Conservation (phyloP, 345 rosid genomes). For the Citrus maxima region DNA sequence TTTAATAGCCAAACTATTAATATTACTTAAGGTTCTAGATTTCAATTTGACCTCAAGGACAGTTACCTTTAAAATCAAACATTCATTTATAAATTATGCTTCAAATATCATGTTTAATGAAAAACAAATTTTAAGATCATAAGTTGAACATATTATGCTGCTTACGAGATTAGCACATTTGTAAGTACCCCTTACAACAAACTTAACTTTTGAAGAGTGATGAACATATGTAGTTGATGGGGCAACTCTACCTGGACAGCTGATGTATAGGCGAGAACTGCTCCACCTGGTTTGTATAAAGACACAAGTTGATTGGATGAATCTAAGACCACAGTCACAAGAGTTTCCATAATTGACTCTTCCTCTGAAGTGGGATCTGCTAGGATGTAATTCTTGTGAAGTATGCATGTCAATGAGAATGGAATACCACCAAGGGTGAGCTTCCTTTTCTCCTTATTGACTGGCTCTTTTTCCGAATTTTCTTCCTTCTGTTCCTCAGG, state of each 20-base stretch:
- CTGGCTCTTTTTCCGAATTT: conserved; percentile 46
- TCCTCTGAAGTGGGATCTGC: conserved; percentile 92
- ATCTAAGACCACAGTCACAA: conserved; percentile 68
- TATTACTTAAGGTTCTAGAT: background rate
- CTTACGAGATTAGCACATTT: background rate
- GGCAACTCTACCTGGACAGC: conserved; percentile 52
- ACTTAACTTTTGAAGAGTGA: background rate
- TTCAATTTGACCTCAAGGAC: background rate
- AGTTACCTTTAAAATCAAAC: background rate
- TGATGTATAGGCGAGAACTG: conserved; percentile 57
- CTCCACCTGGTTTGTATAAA: conserved; percentile 82
- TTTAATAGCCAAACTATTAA: background rate
- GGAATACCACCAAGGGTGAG: conserved; percentile 60
- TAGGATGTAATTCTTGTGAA: conserved; percentile 72
- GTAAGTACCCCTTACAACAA: background rate
- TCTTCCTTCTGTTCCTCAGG: conserved; percentile 44
- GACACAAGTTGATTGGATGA: conserved; percentile 66
- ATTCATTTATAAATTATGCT: background rate
- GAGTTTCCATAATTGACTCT: conserved; percentile 83
- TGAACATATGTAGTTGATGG: background rate
- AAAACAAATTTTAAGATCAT: background rate
- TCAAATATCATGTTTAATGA: background rate
- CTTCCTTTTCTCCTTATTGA: conserved; percentile 74
- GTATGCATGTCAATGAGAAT: conserved; percentile 69
- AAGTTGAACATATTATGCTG: background rate